These are phyloP conservation scores for Monilinia fructicola DNA, from an alignment of 2,329 filamentous ascomycete species.

Conservation along the genomic window DNA sequence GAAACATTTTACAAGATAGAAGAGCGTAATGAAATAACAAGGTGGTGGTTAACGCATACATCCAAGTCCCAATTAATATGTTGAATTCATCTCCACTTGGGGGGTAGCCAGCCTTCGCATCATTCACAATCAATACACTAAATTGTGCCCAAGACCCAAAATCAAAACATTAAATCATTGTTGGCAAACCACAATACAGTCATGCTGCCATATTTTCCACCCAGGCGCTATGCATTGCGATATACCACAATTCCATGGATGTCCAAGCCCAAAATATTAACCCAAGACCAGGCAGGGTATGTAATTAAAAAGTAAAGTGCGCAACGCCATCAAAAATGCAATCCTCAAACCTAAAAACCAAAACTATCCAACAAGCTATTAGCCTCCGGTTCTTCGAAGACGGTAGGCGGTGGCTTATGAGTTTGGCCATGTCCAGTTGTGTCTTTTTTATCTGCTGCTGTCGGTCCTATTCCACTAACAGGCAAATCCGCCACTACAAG, in stretches of 20 bases:
- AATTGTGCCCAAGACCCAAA: neutral
- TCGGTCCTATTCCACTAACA: conserved; percentile 40
- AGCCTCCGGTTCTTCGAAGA: conserved; percentile 90
- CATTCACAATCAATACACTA: neutral
- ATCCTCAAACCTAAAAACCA: conserved; percentile 63
- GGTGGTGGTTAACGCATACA: neutral
- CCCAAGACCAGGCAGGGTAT: conserved; percentile 6
- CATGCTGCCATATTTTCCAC: neutral
- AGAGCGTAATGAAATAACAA: neutral
- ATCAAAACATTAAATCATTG: neutral
- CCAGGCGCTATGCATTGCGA: conserved; percentile 14
- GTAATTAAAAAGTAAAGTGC: neutral
- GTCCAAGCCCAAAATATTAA: conserved; percentile 1
- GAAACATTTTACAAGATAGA: neutral
- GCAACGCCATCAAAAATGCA: neutral
- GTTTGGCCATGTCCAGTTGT: neutral
- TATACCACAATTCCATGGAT: neutral
- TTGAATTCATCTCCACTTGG: neutral
- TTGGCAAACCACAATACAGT: neutral
- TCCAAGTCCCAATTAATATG: neutral
- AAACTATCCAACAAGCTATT: conserved; percentile 88
- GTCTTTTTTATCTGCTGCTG: conserved; percentile 42
- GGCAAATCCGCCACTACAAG: conserved; percentile 77
- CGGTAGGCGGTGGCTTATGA: conserved; percentile 63
- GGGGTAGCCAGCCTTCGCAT: neutral